Percentiles rank a stretch among this genome's conserved stretches.
These are phyloP conservation scores for Perilla frutescens DNA, from an alignment of 257 asterid genomes.

Conservation along the genomic window DNA sequence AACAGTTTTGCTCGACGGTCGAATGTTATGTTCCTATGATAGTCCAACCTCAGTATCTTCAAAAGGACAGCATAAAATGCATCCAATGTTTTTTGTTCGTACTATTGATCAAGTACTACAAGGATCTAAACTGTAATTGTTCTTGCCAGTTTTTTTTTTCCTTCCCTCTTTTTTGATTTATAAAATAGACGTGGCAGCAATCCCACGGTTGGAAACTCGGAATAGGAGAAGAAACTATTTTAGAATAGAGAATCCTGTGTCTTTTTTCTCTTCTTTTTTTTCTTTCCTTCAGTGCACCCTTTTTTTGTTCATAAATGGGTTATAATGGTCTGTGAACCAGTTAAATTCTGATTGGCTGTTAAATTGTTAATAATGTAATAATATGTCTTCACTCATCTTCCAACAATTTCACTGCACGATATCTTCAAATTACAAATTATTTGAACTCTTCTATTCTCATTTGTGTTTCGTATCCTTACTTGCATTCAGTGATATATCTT, in stretches of 20 bases:
- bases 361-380: not conserved
- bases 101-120: not conserved
- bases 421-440: too few relatives aligned
- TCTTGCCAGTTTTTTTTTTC: slow-evolving; percentile 4
- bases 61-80: too few relatives aligned
- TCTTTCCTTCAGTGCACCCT: not conserved
- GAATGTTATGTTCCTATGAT: slow-evolving; percentile 18
- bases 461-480: too few relatives aligned
- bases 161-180: not conserved
- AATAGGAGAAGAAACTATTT: not conserved
- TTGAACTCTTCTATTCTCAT: too few relatives aligned
- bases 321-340: slow-evolving; percentile 7
- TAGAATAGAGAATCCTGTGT: not conserved
- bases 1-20: slow-evolving; percentile 31
- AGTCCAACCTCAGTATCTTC: not conserved
- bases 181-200: not conserved
- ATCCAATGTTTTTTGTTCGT: too few relatives aligned
- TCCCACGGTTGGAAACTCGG: not conserved
- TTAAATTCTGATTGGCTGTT: not conserved
- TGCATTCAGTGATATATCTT: too few relatives aligned
- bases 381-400: too few relatives aligned
- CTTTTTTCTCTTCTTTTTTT: not conserved
- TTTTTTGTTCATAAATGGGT: not conserved
- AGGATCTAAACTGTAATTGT: slow-evolving; percentile 26
- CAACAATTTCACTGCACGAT: too few relatives aligned